phyloP scores from a whole-genome alignment of 345 rosid species.

The Rhizophora apiculata region DNA sequence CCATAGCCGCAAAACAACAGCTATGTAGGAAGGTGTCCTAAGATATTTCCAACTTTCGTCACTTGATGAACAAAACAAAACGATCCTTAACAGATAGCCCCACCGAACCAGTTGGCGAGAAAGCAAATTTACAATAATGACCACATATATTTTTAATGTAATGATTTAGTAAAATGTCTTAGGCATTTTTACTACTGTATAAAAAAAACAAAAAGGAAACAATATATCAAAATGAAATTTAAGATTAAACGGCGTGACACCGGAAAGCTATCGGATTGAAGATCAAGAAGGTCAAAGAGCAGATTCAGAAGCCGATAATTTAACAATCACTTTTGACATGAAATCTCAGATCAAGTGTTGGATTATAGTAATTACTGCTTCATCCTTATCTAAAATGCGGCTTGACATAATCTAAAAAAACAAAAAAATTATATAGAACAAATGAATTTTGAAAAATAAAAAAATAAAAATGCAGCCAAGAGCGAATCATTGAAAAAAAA shows the following conservation, averaged over 20 bases:
- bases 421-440: background rate
- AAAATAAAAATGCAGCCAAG: no score
- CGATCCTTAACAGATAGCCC: no score
- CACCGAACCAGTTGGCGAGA: no score
- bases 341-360: constrained; percentile 67
- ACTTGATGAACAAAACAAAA: constrained; percentile 16
- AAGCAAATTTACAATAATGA: no score
- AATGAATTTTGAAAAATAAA: background rate
- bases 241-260: background rate
- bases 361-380: constrained; percentile 40
- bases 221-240: background rate
- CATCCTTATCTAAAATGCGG: constrained; percentile 35
- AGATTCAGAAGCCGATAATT: constrained; percentile 51
- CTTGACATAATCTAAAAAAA: background rate
- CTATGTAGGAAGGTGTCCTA: constrained; percentile 73
- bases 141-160: no score
- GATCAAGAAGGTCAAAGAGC: background rate
- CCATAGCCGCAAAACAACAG: constrained; percentile 34
- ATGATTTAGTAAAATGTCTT: no score
- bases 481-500: background rate
- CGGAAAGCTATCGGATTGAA: background rate
- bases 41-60: constrained; percentile 52
- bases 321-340: constrained; percentile 37
- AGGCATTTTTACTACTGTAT: background rate
- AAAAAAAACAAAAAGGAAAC: no score